These are phyloP conservation scores for Barbatosphaeria neglecta DNA, from an alignment of 495 filamentous ascomycete species.

Conservation along the genomic window DNA sequence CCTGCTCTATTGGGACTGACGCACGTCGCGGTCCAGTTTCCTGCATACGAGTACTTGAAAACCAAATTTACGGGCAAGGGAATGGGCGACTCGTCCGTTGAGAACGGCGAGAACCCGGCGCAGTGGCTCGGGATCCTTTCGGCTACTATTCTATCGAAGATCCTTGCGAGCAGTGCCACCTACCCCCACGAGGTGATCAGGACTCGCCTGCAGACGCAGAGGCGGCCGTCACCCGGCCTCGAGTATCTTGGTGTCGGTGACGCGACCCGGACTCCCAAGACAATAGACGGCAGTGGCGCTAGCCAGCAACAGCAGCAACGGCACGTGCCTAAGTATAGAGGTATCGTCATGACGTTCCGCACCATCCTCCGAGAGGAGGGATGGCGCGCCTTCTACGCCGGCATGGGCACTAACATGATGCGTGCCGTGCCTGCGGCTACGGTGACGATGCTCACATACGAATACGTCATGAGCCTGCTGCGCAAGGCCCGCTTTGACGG, in stretches of 20 bases:
- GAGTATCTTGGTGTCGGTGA: constrained; percentile 56
- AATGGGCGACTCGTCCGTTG: constrained; percentile 54
- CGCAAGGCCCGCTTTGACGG: constrained; percentile 22
- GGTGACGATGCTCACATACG: constrained; percentile 95
- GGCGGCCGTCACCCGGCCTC: constrained; percentile 44
- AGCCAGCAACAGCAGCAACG: constrained; percentile 1
- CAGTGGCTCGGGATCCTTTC: constrained; percentile 59
- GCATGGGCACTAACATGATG: constrained; percentile 97
- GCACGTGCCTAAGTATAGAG: constrained; percentile 57
- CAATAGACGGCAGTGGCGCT: not conserved
- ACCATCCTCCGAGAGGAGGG: constrained; percentile 86
- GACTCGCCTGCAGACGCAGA: constrained; percentile 81
- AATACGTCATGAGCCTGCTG: constrained; percentile 58
- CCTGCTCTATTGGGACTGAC: constrained; percentile 86
- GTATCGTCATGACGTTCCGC: constrained; percentile 68
- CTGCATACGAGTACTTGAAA: constrained; percentile 89
- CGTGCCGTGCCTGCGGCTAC: constrained; percentile 89
- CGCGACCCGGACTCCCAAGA: constrained; percentile 5
- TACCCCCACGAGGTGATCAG: constrained; percentile 96
- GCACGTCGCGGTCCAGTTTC: constrained; percentile 97
- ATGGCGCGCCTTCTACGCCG: constrained; percentile 93
- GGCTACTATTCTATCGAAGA: constrained; percentile 89
- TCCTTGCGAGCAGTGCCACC: constrained; percentile 87
- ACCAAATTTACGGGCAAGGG: constrained; percentile 76
- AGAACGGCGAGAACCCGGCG: constrained; percentile 19